Evolutionary conservation across 805 yeast genomes (phyloP), one percentile per base, ranked within the genome.

Genomic region (Peterozyma xylosa): DNA sequence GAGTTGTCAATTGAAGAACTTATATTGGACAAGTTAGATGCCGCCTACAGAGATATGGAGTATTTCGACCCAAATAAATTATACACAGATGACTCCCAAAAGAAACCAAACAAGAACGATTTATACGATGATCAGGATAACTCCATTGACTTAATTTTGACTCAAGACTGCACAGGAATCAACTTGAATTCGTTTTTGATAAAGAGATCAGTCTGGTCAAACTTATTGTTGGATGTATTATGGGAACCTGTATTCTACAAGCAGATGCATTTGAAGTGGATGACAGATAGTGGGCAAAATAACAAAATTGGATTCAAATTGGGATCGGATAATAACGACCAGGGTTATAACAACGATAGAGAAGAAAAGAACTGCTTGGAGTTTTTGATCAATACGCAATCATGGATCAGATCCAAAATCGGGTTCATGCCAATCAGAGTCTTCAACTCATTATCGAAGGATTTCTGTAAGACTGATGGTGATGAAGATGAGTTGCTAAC

Each of bases 131-230:
- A 53, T 30, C 53, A 50, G 40, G 52, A 57, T n/a, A 60, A 67
- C 46, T 61, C 69, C 9, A 46, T 67, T 11, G 68, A 67, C 47
- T 46, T 67, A 42, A 54, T 68, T 16, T 38, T 68, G 27, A 52
- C 70, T 0, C 71, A 67, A 50, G 73, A 68, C 50, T 68, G 72
- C 50, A 62, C 63, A 49, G 73, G 73, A 2, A 64, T 68, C 49
- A 68, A 63, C 50, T 45, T 68, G 39, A 63, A 66, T 43, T 66
- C 71, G 3, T 68, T 68, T 46, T 50, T 68, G 16, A 54, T 68
- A 30, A 60, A 60, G 38, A 67, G 63, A 50, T 59, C 68, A 2
- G 54, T 56, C 30, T 68, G 72, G 73, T 51, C 71, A 2, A 57
- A 58, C 30, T 47, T 63, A 11, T 49, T 68, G 33, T 45, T 68